These are phyloP conservation scores for Plasmopara halstedii DNA, from an alignment of 352 stramenopile species.

Conservation along the genomic window DNA sequence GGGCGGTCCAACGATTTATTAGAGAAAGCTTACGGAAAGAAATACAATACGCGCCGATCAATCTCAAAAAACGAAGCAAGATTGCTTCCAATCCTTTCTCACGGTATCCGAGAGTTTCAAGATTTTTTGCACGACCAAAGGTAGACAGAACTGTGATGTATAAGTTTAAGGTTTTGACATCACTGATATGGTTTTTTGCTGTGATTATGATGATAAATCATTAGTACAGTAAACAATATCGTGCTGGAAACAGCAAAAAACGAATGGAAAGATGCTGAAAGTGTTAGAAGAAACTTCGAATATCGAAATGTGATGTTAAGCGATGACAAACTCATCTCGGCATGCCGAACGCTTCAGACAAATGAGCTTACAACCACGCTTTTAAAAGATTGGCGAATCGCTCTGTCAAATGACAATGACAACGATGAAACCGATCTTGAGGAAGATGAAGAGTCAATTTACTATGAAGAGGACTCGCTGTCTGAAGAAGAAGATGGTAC, in stretches of 20 bases:
- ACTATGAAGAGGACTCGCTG: slow-evolving; percentile 26
- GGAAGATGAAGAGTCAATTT: slow-evolving; percentile 28
- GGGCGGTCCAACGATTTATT: slow-evolving; percentile 52
- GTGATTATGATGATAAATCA: not conserved
- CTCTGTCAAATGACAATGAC: slow-evolving; percentile 14
- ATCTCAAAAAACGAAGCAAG: slow-evolving; percentile 55
- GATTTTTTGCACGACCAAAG: slow-evolving; percentile 46
- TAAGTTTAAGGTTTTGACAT: not conserved
- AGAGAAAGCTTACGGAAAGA: slow-evolving; percentile 44
- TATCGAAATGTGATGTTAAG: slow-evolving; percentile 22
- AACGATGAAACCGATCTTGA: slow-evolving; percentile 26
- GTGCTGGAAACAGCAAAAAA: slow-evolving; percentile 11
- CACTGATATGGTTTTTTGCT: not conserved
- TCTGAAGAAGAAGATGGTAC: slow-evolving; percentile 28
- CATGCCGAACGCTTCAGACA: slow-evolving; percentile 22
- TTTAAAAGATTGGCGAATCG: slow-evolving; percentile 27
- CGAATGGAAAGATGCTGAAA: slow-evolving; percentile 14
- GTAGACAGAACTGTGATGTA: slow-evolving; percentile 16
- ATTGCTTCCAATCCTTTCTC: slow-evolving; percentile 54
- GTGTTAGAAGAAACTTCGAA: slow-evolving; percentile 10
- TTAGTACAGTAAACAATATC: slow-evolving; percentile 29
- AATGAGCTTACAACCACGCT: slow-evolving; percentile 17
- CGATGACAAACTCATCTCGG: slow-evolving; percentile 25
- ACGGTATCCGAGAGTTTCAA: slow-evolving; percentile 54
- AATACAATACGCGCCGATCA: slow-evolving; percentile 44